Conservation (phyloP, 495 filamentous ascomycete species). For the Penicillium cinerascens region DNA sequence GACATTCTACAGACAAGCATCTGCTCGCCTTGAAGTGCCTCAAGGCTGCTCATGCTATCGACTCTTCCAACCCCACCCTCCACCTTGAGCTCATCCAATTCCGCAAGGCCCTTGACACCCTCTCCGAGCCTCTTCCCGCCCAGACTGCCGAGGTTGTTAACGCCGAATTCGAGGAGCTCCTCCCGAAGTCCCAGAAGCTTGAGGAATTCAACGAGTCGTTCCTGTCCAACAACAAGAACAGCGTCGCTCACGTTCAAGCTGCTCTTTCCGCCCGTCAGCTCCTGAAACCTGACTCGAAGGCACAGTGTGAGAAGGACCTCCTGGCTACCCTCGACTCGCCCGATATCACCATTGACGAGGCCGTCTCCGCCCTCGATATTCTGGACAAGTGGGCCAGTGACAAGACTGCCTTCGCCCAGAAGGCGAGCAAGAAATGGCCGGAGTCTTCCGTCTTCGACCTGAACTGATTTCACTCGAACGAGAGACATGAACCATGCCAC, state of each 20-base stretch:
- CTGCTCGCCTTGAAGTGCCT: constrained; percentile 83
- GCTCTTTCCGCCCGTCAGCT: constrained; percentile 57
- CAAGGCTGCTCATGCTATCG: constrained; percentile 63
- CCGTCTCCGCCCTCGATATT: constrained; percentile 54
- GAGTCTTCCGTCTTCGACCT: constrained; percentile 59
- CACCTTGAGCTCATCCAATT: constrained; percentile 74
- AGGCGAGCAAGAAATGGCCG: constrained; percentile 68
- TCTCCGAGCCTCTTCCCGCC: constrained; percentile 52
- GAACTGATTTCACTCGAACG: constrained; percentile 14
- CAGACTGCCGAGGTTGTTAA: constrained; percentile 65
- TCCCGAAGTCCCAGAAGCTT: constrained; percentile 55
- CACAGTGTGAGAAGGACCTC: constrained; percentile 59
- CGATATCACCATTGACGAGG: constrained; percentile 57
- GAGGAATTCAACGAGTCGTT: constrained; percentile 67
- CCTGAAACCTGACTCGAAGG: constrained; percentile 54
- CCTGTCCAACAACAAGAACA: constrained; percentile 58
- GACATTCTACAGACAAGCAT: constrained; percentile 64
- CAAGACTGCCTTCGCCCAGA: constrained; percentile 55
- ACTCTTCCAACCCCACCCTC: constrained; percentile 67
- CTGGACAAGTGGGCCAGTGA: constrained; percentile 60
- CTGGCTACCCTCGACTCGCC: constrained; percentile 52
- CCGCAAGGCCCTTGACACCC: constrained; percentile 56
- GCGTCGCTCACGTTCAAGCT: constrained; percentile 59
- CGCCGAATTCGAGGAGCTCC: constrained; percentile 56
- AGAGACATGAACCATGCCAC: not conserved